Evolutionary conservation across 2,329 filamentous ascomycete genomes (phyloP), one percentile per base, ranked within the genome.

Genomic region (Diplodia scrobiculata): DNA sequence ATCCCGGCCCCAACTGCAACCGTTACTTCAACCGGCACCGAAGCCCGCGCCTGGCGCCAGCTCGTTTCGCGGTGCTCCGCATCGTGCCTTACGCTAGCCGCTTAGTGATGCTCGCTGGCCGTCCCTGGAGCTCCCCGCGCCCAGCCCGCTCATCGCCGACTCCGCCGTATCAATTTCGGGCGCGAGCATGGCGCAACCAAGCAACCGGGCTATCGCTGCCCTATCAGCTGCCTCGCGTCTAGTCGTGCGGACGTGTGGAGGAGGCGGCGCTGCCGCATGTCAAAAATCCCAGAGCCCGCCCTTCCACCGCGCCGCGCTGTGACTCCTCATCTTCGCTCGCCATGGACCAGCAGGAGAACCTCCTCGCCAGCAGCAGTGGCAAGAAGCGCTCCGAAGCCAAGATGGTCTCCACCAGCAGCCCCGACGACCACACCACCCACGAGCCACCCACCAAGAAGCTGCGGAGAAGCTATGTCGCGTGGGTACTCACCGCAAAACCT

Each of bases 391-490:
- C 54, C 45, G 58, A 62, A n/a, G 25, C 17, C 41, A 59, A 47
- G 25, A 66, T 66, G 54, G 34, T 25, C 25, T 17, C 32, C 17
- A n/a, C 25, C 50, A 53, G 50, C 55, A 62, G 55, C 65, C 54
- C 58, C 3, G 65, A 66, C 50, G 50, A 63, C 51, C 41, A 48
- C 27, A 13, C 51, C 10, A 41, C 29, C 52, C 45, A 38, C 29
- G 65, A 66, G 55, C 65, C 65, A 19, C 55, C 65, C 13, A 54
- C 55, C 34, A 66, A 66, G 48, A 66, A 66, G 55, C 48, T 66
- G 55, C 34, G 55, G 36, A 36, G 65, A 13, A 62, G 54, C 50
- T 66, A 66, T 54, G 65, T 66, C 48, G 65, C 65, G 65, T 66
- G 36, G 17, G 55, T 66, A 38, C 51, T 54, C 64, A 48, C 60